Evolutionary conservation across 2,329 filamentous ascomycete species (phyloP).

Genomic region (Nannizziopsis arthrosporioides): DNA sequence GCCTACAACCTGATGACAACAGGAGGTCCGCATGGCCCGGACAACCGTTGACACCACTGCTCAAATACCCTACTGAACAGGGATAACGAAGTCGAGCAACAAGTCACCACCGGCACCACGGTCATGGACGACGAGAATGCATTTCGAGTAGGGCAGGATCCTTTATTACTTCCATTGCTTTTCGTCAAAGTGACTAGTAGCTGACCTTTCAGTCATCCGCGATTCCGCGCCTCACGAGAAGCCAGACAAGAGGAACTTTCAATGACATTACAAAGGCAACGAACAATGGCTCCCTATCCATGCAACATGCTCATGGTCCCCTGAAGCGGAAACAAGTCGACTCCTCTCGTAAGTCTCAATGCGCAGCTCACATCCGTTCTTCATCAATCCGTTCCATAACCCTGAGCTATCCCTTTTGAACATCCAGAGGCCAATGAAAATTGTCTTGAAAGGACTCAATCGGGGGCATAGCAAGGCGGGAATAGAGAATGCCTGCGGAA

Average conservation of each 20-base stretch:
- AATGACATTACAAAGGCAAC: slow-evolving; percentile 42
- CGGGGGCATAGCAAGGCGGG: too few species aligned
- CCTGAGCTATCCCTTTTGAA: not conserved
- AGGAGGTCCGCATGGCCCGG: too few species aligned
- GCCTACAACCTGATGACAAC: too few species aligned
- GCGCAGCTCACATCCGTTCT: not conserved
- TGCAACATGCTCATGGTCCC: not conserved
- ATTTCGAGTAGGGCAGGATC: slow-evolving; percentile 3
- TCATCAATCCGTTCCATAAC: not conserved
- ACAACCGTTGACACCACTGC: not conserved
- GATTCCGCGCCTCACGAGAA: slow-evolving; percentile 11
- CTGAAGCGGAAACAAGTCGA: slow-evolving; percentile 6
- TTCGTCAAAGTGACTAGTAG: not conserved
- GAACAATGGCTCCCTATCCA: slow-evolving; percentile 35
- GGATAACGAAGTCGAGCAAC: not conserved
- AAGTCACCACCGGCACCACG: not conserved
- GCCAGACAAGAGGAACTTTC: slow-evolving; percentile 22
- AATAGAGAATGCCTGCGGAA: too few species aligned
- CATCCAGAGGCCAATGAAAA: too few species aligned
- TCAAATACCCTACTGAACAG: not conserved
- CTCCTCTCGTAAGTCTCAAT: not conserved
- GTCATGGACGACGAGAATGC: slow-evolving; percentile 14
- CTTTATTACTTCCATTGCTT: not conserved
- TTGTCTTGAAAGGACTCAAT: too few species aligned
- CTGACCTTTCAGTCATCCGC: slow-evolving; percentile 8